Evolutionary conservation across 768 basidiomycete genomes (phyloP), one percentile per base, ranked within the genome.

Genomic region (Leccinellum albellum): DNA sequence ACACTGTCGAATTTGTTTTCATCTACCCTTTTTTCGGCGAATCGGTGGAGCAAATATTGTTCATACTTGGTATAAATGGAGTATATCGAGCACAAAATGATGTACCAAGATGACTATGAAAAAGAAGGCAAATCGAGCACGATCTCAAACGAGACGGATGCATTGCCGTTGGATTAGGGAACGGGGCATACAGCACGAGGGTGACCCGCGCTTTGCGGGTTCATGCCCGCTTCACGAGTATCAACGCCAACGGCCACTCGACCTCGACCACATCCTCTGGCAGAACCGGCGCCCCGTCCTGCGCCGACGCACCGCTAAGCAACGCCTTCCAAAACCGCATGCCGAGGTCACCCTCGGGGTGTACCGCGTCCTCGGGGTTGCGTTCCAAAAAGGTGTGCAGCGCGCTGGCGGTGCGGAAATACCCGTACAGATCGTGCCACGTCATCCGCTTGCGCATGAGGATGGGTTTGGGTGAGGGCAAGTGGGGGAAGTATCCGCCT

Each of bases 391-490:
- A 93, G 7, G 81, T 82, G 56, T 88, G 83, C 47, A 91, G 68
- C 2, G 89, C 75, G 62, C 87, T 90, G 71, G 79, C 84, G 1
- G 91, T 89, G 47, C 83, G 76, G 28, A 93, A 72, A 67, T 93
- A 94, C 3, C 72, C 79, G 6, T 87, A 75, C 0, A 93, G 67
- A 51, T 82, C 82, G 10, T 77, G 73, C 88, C 88, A 89, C 0
- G 82, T 78, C 79, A 87, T 82, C 12, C 67, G 74, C 61, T 82
- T 82, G 9, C 69, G 76, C 76, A 93, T 78, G 56, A 89, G 75
- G 45, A 86, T 75, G 59, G 73, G 51, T 58, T 64, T 67, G 53
- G 72, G 64, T 48, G 66, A 51, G 55, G 79, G 64, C 53, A 74
- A 51, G 21, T 66, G 32, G 6, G 80, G 75, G 58, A 77, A 64